Evolutionary conservation across 2,329 filamentous ascomycete genomes (phyloP).

Genomic region (Colletotrichum acutatum): DNA sequence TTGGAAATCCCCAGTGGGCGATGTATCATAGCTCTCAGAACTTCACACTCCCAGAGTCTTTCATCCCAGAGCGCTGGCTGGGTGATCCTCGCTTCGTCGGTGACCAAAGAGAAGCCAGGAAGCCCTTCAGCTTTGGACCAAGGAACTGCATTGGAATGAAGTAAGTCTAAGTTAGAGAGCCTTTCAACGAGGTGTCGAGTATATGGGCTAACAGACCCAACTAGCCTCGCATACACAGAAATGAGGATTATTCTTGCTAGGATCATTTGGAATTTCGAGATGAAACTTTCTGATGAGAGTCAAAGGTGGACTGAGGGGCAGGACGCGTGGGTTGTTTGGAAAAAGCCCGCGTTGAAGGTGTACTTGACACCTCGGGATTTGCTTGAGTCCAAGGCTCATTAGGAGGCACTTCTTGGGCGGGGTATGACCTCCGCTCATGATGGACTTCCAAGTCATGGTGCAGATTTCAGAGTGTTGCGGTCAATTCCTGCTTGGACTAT

Average conservation of each 20-base stretch:
- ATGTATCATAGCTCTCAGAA: neutral
- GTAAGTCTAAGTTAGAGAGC: neutral
- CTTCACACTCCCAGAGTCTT: neutral
- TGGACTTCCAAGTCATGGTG: too few relatives aligned
- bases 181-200: too few relatives aligned
- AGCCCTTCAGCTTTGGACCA: neutral
- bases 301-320: conserved; percentile 46
- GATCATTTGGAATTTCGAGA: conserved; percentile 58
- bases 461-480: too few relatives aligned
- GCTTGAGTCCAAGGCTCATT: too few relatives aligned
- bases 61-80: neutral
- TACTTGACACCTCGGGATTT: neutral
- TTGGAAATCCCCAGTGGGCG: neutral
- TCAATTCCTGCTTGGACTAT: too few relatives aligned
- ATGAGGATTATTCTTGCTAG: conserved; percentile 58
- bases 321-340: neutral
- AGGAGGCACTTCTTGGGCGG: too few relatives aligned
- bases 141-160: neutral
- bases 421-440: too few relatives aligned
- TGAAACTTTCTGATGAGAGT: conserved; percentile 47
- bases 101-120: neutral
- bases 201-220: too few relatives aligned
- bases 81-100: neutral
- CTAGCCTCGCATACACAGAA: conserved; percentile 56
- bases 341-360: neutral